phyloP scores from a whole-genome alignment of 1,284 basidiomycete species.

The Pseudozyma sp. region DNA sequence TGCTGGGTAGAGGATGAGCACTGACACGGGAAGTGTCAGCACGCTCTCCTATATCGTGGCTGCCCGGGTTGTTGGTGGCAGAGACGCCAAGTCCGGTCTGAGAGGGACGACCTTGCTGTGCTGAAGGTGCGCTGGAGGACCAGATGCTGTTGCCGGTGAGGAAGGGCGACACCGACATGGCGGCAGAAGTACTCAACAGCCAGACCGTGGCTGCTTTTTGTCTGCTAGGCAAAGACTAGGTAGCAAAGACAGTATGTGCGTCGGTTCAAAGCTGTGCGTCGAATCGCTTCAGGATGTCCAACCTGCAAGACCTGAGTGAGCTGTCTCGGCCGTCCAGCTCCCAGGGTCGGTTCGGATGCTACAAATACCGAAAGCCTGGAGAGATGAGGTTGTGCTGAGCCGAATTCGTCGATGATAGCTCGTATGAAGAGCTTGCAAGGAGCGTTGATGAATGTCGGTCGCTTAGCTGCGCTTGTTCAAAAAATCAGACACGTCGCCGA shows the following conservation, averaged over 20 bases:
- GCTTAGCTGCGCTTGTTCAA: background rate
- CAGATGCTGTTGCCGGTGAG: slow-evolving; percentile 49
- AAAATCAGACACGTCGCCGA: slow-evolving; percentile 2
- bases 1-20: slow-evolving; percentile 44
- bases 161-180: slow-evolving; percentile 48
- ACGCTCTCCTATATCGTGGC: slow-evolving; percentile 16
- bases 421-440: too few species aligned
- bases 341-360: too few species aligned
- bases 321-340: too few species aligned
- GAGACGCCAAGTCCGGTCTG: slow-evolving; percentile 11
- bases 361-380: too few species aligned
- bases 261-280: too few species aligned
- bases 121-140: slow-evolving; percentile 27
- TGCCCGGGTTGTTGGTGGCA: slow-evolving; percentile 2
- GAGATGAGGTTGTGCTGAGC: too few species aligned
- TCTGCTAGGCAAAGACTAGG: too few species aligned
- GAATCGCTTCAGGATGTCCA: background rate
- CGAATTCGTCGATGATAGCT: too few species aligned
- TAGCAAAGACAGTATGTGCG: too few species aligned
- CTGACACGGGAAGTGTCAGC: slow-evolving; percentile 19
- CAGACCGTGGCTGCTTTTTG: background rate
- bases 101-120: slow-evolving; percentile 10
- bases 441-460: too few species aligned
- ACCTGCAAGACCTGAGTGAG: too few species aligned
- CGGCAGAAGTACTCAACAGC: slow-evolving; percentile 2